Percentiles rank a stretch among this genome's conserved stretches.
Evolutionary conservation across 179 eudicot genomes (phyloP).

Genomic region (Dionaea muscipula): DNA sequence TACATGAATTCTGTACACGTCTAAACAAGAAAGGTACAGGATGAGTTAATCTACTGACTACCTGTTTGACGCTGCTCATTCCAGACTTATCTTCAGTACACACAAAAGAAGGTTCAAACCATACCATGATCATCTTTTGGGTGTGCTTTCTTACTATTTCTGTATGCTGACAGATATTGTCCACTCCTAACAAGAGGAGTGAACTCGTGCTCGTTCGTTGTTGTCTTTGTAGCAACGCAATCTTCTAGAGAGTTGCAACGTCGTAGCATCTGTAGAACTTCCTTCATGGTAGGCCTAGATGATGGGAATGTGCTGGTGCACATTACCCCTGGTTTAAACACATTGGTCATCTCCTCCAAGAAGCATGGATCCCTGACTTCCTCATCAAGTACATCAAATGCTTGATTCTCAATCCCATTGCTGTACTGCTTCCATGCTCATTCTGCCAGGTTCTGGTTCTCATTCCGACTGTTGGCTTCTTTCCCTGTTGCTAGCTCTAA

Average conservation of each 20-base stretch:
- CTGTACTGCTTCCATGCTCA: conserved; percentile 43
- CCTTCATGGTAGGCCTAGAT: conserved; percentile 69
- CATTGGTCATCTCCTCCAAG: conserved; percentile 42
- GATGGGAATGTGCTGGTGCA: conserved; percentile 54
- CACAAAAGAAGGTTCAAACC: conserved; percentile 15
- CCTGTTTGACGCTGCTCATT: too few species aligned
- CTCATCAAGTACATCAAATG: conserved; percentile 34
- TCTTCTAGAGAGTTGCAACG: conserved; percentile 18
- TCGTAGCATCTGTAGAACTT: conserved; percentile 44
- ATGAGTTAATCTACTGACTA: too few species aligned
- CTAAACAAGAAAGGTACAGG: too few species aligned
- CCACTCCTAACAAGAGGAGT: conserved; percentile 49
- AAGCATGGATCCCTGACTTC: conserved; percentile 30
- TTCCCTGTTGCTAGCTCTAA: conserved; percentile 59
- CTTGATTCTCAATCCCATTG: conserved; percentile 36
- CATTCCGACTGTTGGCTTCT: conserved; percentile 37
- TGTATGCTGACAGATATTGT: conserved; percentile 26
- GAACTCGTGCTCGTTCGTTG: conserved; percentile 23
- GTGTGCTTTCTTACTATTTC: conserved; percentile 22
- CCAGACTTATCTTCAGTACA: too few species aligned
- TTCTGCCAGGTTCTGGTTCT: conserved; percentile 32
- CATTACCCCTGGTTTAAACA: conserved; percentile 51
- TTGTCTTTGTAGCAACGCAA: conserved; percentile 13
- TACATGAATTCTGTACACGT: too few species aligned
- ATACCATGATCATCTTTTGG: conserved; percentile 23